Percentiles rank a stretch among this genome's conserved stretches.
Evolutionary conservation across 2,329 filamentous ascomycete species (phyloP).

Genomic region (Phoma sp.): DNA sequence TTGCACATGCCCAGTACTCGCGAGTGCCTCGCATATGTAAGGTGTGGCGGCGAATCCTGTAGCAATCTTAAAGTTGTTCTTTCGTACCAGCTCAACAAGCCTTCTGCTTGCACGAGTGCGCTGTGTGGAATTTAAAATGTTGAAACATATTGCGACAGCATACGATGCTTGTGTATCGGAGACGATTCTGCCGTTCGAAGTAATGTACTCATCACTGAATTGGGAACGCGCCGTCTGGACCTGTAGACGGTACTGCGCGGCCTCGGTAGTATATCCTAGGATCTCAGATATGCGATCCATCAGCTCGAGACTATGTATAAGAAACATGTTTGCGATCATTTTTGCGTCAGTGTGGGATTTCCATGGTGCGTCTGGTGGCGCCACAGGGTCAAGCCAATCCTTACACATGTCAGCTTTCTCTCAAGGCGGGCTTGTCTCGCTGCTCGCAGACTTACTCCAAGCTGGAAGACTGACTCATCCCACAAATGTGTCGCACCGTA

Average conservation of each 20-base stretch:
- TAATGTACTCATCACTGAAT: no score
- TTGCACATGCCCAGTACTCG: slow-evolving; percentile 18
- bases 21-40: slow-evolving; percentile 5
- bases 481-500: neutral
- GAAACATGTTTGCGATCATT: neutral
- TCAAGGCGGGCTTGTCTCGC: no score
- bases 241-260: neutral
- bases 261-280: neutral
- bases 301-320: neutral
- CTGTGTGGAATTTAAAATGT: no score
- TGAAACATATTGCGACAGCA: neutral
- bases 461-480: neutral
- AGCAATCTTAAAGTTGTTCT: slow-evolving; percentile 4
- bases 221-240: no score
- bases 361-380: slow-evolving; percentile 21
- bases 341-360: neutral
- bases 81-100: no score
- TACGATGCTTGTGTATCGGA: no score
- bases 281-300: no score
- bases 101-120: no score
- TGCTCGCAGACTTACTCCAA: neutral
- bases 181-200: no score
- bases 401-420: slow-evolving; percentile 33
- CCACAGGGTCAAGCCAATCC: slow-evolving; percentile 20
- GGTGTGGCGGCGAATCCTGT: slow-evolving; percentile 22